Percentiles rank a stretch among this genome's conserved stretches.
These are phyloP conservation scores for Penicillium corylophilum DNA, from an alignment of 2,329 filamentous ascomycete genomes.

Conservation along the genomic window DNA sequence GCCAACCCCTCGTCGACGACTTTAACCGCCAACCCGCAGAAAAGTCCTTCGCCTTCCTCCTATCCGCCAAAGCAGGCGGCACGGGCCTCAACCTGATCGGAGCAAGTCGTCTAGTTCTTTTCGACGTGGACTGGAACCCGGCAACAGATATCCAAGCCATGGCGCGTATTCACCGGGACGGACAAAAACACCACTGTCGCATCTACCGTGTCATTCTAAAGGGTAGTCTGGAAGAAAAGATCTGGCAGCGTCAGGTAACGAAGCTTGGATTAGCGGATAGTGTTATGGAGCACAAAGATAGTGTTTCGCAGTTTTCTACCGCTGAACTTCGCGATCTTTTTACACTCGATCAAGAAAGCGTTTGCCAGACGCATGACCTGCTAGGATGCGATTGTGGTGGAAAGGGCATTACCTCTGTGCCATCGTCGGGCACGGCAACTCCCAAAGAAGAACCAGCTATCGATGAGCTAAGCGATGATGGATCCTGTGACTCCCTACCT, in stretches of 20 bases:
- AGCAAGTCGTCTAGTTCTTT: slow-evolving; percentile 67
- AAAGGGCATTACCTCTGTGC: slow-evolving; percentile 37
- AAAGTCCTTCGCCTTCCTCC: slow-evolving; percentile 66
- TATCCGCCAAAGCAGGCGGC: slow-evolving; percentile 71
- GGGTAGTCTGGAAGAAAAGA: slow-evolving; percentile 71
- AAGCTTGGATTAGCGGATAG: slow-evolving; percentile 70
- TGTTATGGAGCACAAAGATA: slow-evolving; percentile 66
- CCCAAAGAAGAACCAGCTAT: slow-evolving; percentile 14
- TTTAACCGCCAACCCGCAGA: slow-evolving; percentile 63
- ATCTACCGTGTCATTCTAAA: slow-evolving; percentile 70
- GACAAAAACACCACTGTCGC: slow-evolving; percentile 65
- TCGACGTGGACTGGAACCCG: slow-evolving; percentile 76
- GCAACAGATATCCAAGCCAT: slow-evolving; percentile 72
- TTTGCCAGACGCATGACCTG: slow-evolving; percentile 68
- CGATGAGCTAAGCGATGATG: slow-evolving; percentile 19
- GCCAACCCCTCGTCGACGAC: slow-evolving; percentile 66
- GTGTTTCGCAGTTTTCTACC: slow-evolving; percentile 59
- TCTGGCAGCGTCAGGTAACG: slow-evolving; percentile 70
- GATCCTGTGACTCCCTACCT: slow-evolving; percentile 29
- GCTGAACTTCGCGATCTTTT: slow-evolving; percentile 69
- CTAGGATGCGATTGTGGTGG: slow-evolving; percentile 64
- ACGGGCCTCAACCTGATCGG: slow-evolving; percentile 70
- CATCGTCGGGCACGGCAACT: slow-evolving; percentile 9
- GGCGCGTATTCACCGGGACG: slow-evolving; percentile 71
- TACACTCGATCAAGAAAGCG: slow-evolving; percentile 59